Percentiles rank a stretch among this genome's conserved stretches.
Evolutionary conservation across 331 rosid genomes (phyloP).

Genomic region (Erythrophleum ivorense): DNA sequence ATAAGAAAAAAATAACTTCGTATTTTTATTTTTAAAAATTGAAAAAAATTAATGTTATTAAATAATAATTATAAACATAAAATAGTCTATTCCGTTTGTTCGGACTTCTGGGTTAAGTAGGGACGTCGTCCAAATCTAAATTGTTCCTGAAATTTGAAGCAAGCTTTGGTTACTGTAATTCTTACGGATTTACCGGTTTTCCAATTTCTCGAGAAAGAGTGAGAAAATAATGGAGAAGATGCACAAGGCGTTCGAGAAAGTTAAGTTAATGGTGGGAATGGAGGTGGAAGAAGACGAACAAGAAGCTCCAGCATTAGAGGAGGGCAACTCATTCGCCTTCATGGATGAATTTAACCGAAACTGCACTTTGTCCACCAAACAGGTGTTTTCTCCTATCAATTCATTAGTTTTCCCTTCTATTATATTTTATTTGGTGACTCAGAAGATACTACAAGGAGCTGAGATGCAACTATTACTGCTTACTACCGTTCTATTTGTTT

Average conservation of each 20-base stretch:
- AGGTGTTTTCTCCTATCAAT: slow-evolving; percentile 49
- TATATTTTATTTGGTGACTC: slow-evolving; percentile 1
- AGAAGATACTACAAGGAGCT: not conserved
- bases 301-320: slow-evolving; percentile 49
- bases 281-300: slow-evolving; percentile 71
- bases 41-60: too few species aligned
- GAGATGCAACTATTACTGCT: not conserved
- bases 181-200: slow-evolving; percentile 41
- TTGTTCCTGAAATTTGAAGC: slow-evolving; percentile 41
- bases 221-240: slow-evolving; percentile 72
- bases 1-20: too few species aligned
- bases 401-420: not conserved
- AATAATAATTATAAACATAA: too few species aligned
- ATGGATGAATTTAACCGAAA: slow-evolving; percentile 86
- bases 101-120: slow-evolving; percentile 16
- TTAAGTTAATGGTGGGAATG: slow-evolving; percentile 86
- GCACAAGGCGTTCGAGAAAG: slow-evolving; percentile 80
- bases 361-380: slow-evolving; percentile 83
- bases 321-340: slow-evolving; percentile 56
- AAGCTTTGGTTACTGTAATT: slow-evolving; percentile 1
- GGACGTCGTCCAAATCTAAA: slow-evolving; percentile 35
- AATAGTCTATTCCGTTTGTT: not conserved
- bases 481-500: not conserved
- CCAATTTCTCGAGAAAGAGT: slow-evolving; percentile 46
- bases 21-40: too few species aligned